phyloP scores from a whole-genome alignment of 2,329 filamentous ascomycete genomes.

The Aspergillus viridinutans region DNA sequence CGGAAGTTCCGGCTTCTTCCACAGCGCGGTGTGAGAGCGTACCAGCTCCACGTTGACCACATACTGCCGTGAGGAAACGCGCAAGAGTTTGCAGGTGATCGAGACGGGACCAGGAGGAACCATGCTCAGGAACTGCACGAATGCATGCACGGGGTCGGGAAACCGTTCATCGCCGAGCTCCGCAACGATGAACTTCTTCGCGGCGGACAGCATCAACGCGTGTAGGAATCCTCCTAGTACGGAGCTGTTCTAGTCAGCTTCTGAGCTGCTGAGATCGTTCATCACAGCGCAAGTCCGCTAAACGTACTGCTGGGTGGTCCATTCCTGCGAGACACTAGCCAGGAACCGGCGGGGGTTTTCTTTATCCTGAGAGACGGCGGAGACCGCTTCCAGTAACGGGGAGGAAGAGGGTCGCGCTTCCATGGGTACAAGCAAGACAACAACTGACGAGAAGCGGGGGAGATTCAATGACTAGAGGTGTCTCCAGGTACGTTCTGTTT shows the following conservation, averaged over 20 bases:
- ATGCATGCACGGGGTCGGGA: constrained; percentile 17
- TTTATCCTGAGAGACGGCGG: constrained; percentile 9
- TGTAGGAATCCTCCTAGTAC: constrained; percentile 19
- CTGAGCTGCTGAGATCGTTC: background rate
- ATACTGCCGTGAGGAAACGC: constrained; percentile 14
- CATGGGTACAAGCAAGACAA: constrained; percentile 2
- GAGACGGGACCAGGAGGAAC: constrained; percentile 12
- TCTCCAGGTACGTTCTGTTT: background rate
- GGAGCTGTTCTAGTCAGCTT: constrained; percentile 15
- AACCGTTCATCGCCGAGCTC: constrained; percentile 9
- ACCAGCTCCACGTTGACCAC: constrained; percentile 15
- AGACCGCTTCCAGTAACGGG: constrained; percentile 12
- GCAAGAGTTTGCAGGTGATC: constrained; percentile 12
- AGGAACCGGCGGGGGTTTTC: constrained; percentile 11
- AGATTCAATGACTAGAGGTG: background rate
- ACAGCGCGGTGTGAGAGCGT: background rate
- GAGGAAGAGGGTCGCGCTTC: background rate
- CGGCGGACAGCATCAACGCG: constrained; percentile 17
- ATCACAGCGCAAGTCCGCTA: background rate
- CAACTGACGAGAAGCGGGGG: background rate
- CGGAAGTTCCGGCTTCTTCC: background rate
- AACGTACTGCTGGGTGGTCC: constrained; percentile 22
- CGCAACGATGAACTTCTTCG: constrained; percentile 9
- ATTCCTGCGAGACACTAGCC: constrained; percentile 14
- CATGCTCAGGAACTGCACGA: constrained; percentile 18